phyloP scores from a whole-genome alignment of 148 eudicot species.

The Amaranthus hypochondriacus region DNA sequence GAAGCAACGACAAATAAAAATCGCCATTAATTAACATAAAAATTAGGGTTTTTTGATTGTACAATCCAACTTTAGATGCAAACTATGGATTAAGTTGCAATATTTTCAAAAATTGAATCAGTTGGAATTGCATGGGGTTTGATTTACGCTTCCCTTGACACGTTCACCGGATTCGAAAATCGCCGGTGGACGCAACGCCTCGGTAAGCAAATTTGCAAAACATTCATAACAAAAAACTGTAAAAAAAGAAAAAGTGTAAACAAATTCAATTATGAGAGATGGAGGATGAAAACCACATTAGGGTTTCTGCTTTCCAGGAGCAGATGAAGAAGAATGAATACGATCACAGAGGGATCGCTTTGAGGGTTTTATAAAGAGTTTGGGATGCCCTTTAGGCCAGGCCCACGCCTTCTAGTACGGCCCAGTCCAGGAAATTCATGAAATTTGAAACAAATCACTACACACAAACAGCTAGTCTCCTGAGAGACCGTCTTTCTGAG shows the following conservation, averaged over 20 bases:
- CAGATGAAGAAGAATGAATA: background rate
- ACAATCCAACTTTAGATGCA: constrained; percentile 7
- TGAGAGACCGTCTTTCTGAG: too few species aligned
- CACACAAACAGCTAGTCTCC: too few species aligned
- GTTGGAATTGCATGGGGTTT: background rate
- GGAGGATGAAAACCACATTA: background rate
- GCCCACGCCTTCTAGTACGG: too few species aligned
- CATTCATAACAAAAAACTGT: background rate
- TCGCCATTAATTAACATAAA: background rate
- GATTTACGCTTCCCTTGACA: constrained; percentile 37
- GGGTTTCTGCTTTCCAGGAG: background rate
- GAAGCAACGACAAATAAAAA: constrained; percentile 21
- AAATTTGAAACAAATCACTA: too few species aligned
- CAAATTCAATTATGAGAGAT: background rate
- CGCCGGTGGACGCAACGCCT: constrained; percentile 37
- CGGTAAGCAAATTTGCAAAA: constrained; percentile 19
- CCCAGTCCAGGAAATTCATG: too few species aligned
- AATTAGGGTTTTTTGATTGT: background rate
- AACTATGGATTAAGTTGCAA: constrained; percentile 1
- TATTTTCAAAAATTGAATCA: background rate
- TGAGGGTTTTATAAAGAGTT: too few species aligned
- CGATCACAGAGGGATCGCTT: too few species aligned
- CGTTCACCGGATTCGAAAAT: constrained; percentile 25
- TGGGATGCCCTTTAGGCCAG: too few species aligned
- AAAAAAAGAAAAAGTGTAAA: background rate